Base-by-base conservation (phyloP, 2,329 filamentous ascomycete species). In the Cercospora sojina region DNA sequence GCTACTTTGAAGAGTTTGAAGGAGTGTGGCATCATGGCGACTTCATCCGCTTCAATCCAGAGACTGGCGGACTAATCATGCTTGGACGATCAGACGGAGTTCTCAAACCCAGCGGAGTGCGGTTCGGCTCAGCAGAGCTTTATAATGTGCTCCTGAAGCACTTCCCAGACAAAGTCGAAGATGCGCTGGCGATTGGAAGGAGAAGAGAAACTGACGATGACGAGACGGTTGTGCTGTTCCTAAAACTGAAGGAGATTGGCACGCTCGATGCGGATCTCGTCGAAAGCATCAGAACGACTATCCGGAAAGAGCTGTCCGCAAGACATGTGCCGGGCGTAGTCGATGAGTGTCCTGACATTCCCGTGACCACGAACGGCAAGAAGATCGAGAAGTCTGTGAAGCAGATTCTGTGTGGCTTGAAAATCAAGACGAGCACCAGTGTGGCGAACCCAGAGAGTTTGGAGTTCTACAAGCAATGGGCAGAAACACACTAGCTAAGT, bases 341-440 rank as follows among this genome's bases (percentile, higher is more conserved):
- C 18, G 91, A 93, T 71, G 88, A 91, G 77, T 93, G 91, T 69
- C 88, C 89, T 0, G 93, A 94, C 41, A 95, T 99, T 18, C 95
- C 94, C 0, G 89, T 93, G 71, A 98, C 95, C 16, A 89, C 89
- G 2, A 99, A 99, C 75, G 94, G 94, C 62, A 99, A 99, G 83
- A 99, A 98, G 88, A 92, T 99, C 67, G 94, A 99, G 78, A 93
- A 96, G 57, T 92, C 92, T 0, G 94, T 98, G 5, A 98, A 98
- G 83, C 93, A 97, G 80, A 97, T 98, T 53, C 81, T 99, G 1
- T 96, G 92, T 29, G 94, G 93, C 0, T 82, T 93, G 79, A 87
- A 91, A 61, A 88, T 97, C 70, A 93, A 93, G 82, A 95, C 92
- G 0, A 93, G 92, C 58, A 93, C 93, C 0, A 96, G 92, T 74